Evolutionary conservation across 2,329 filamentous ascomycete species (phyloP), one percentile per base, ranked within the genome.

Genomic region (Calonectria leucothoes): DNA sequence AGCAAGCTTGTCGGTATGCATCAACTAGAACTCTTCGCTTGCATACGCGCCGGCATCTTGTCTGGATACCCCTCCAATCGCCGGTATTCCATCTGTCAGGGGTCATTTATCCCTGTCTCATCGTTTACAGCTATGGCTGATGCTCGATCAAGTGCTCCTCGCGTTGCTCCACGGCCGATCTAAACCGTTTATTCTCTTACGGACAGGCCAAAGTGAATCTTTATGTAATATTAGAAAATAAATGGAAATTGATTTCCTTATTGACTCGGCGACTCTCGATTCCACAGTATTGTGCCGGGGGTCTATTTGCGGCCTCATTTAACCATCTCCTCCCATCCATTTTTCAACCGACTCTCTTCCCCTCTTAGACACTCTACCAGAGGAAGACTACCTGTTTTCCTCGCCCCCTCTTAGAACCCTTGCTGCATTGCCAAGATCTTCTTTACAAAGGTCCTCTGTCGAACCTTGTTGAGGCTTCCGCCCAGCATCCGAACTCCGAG

Each of bases 1-100:
- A 11, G 55, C 35, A 65, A 67, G 37, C 69, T 75, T 72, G 65
- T 14, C 33, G 49, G 77, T 70, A 74, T 76, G 72, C 74, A 77
- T 77, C 70, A 70, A 66, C 67, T 72, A 69, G 59, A 55, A 71
- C 52, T 69, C 69, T 66, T 37, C 37, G 23, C 12, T 27, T 39
- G 55, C 55, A 61, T 61, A 8, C 17, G n/a, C 31, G 39, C 35
- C 69, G 72, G 71, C 42, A 68, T 61, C 45, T 48, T 71, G 68
- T 70, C 69, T 70, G 51, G 52, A 64, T 42, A 23, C 33, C 42
- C 69, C 68, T 71, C 71, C 71, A 73, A 70, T 72, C 35, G 69
- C 61, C 57, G n/a, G 51, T 27, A 71, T 39, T 20, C 63, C 57
- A 45, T 66, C 61, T 39, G 42, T 20, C 59, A 63, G 33, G 55